A percentile compares a stretch with the other conserved stretches of the same genome.
phyloP scores from a whole-genome alignment of 2,329 filamentous ascomycete genomes.

The Calonectria fujianensis region DNA sequence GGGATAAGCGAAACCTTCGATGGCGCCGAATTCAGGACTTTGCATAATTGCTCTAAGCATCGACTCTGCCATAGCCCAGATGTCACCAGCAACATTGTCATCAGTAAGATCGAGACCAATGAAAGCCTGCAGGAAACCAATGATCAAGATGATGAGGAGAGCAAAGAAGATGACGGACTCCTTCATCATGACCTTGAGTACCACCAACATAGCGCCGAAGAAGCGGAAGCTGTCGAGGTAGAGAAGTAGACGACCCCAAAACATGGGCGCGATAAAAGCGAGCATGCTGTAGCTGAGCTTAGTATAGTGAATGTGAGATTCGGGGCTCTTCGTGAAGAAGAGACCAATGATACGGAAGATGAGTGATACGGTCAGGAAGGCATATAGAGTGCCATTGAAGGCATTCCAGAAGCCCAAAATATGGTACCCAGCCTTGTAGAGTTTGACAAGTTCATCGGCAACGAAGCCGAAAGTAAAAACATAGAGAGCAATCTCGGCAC shows the following conservation, averaged over 20 bases:
- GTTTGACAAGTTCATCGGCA: slow-evolving; percentile 89
- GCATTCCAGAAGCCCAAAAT: slow-evolving; percentile 98
- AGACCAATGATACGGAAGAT: slow-evolving; percentile 87
- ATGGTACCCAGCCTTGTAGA: slow-evolving; percentile 94
- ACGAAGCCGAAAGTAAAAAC: slow-evolving; percentile 94
- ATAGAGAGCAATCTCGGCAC: slow-evolving; percentile 89
- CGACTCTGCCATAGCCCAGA: slow-evolving; percentile 83
- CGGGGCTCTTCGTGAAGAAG: slow-evolving; percentile 70
- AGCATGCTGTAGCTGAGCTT: slow-evolving; percentile 94
- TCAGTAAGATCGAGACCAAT: slow-evolving; percentile 92
- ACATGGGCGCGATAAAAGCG: slow-evolving; percentile 95
- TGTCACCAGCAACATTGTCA: slow-evolving; percentile 80
- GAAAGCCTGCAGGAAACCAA: slow-evolving; percentile 95
- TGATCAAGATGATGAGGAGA: slow-evolving; percentile 86
- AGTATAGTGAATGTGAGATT: slow-evolving; percentile 78
- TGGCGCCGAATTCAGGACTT: slow-evolving; percentile 90
- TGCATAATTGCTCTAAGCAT: slow-evolving; percentile 96
- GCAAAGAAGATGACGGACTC: slow-evolving; percentile 98
- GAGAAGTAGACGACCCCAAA: slow-evolving; percentile 93
- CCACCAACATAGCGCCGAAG: slow-evolving; percentile 98
- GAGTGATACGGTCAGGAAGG: slow-evolving; percentile 85
- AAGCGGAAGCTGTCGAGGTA: slow-evolving; percentile 96
- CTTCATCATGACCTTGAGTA: slow-evolving; percentile 96
- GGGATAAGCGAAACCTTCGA: slow-evolving; percentile 92
- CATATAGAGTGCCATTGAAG: slow-evolving; percentile 91